phyloP scores from a whole-genome alignment of 257 asterid genomes.

The Orobanche coerulescens region DNA sequence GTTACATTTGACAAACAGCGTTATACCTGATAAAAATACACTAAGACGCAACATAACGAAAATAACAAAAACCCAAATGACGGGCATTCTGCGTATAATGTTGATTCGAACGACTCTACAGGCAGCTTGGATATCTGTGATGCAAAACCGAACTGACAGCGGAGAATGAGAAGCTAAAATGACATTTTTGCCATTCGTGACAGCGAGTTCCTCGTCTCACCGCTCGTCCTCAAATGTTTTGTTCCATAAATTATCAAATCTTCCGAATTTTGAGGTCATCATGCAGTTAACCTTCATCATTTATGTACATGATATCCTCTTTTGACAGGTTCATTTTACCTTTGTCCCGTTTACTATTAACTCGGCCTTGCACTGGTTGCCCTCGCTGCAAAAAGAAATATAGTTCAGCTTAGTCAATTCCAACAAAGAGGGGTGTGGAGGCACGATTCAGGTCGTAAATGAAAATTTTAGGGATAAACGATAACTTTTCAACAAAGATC shows the following conservation, averaged over 20 bases:
- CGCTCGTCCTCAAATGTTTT: neutral
- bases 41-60: no score
- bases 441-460: neutral
- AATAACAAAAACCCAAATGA: neutral
- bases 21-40: no score
- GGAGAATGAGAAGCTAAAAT: neutral
- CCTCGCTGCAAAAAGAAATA: conserved; percentile 50
- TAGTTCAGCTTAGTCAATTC: neutral
- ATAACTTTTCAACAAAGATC: no score
- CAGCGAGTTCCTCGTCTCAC: neutral
- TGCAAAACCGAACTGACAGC: no score
- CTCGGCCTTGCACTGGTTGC: conserved; percentile 41
- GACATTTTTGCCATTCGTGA: neutral
- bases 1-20: neutral
- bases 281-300: conserved; percentile 18
- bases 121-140: no score
- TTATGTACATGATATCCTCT: conserved; percentile 50
- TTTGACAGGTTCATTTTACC: conserved; percentile 72
- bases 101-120: no score
- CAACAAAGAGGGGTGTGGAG: neutral
- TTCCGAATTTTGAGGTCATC: neutral
- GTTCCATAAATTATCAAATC: neutral
- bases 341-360: conserved; percentile 37
- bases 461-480: no score
- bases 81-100: no score